Base-by-base conservation (phyloP, 2,329 filamentous ascomycete species). In the Trichoderma endophyticum region DNA sequence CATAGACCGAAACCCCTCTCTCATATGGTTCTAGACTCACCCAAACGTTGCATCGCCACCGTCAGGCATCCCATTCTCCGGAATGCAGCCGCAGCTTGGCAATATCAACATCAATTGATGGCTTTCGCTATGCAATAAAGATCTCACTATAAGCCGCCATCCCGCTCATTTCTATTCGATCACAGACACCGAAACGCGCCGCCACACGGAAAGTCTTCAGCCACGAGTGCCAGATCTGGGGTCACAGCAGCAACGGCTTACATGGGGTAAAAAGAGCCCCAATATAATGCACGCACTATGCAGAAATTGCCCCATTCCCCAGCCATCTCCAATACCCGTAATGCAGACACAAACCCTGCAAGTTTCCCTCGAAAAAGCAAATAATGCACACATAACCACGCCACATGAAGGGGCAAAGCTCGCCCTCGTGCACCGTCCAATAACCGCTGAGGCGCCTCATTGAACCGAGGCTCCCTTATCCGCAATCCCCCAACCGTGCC, bases 391-490 rank as follows among this genome's bases (percentile, higher is more conserved):
- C 51, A 43, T 30, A 67, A 21, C 54, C 26, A 12, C 64, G 64
- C 64, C 64, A 67, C 64, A 28, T 36, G 48, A 67, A 67, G 64
- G 64, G 64, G 34, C 34, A 28, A 24, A 59, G 59, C 51, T 28
- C 30, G 34, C 24, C 21, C 51, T n/a, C 32, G 18, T 57, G 60
- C n/a, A 21, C n/a, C n/a, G 12, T 34, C 62, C 43, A 34, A 65
- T 56, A 28, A 28, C 64, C 30, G 51, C 48, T n/a, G 24, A 30
- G 24, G n/a, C 48, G 63, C 63, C 34, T 64, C 26, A 5, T 28
- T 67, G 51, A 28, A 39, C 64, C 64, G 64, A 67, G 64, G 64
- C 64, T 67, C 57, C 64, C 51, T 67, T 67, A 67, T 59, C 64
- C 51, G 51, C 48, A 43, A 59, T 30, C 18, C 18, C 32, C 18